Percentiles rank a stretch among this genome's conserved stretches.
These are phyloP conservation scores for Golubevia pallescens DNA, from an alignment of 1,284 basidiomycete species.

Conservation along the genomic window DNA sequence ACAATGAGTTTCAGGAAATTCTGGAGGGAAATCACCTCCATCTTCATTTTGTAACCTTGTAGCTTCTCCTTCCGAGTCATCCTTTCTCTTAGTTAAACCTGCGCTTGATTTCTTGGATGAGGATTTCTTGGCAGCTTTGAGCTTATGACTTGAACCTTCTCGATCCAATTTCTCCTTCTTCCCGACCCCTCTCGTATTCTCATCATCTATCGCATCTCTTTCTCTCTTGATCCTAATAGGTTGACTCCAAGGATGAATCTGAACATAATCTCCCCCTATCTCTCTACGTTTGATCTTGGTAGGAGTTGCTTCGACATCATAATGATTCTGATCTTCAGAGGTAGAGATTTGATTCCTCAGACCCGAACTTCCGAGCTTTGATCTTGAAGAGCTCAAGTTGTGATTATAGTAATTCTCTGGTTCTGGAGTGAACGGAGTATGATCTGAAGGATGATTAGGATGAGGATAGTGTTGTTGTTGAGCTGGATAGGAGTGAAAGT, in stretches of 20 bases:
- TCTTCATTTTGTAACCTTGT: neutral
- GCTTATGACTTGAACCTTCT: too few species aligned
- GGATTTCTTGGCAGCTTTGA: too few species aligned
- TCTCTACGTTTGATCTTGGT: neutral
- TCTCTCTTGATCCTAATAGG: neutral
- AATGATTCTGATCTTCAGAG: neutral
- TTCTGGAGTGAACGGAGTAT: neutral
- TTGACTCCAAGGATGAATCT: neutral
- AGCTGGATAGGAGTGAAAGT: too few species aligned
- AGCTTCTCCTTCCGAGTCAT: neutral
- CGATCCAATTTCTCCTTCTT: too few species aligned
- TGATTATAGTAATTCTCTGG: neutral
- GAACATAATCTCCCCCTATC: neutral
- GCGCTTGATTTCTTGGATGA: too few species aligned
- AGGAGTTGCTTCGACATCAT: neutral
- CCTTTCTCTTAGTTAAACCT: too few species aligned
- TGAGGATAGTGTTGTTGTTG: too few species aligned
- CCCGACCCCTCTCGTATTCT: too few species aligned
- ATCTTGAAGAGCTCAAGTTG: neutral
- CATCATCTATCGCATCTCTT: neutral
- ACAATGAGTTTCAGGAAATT: neutral
- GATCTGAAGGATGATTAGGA: too few species aligned
- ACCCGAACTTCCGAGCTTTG: neutral
- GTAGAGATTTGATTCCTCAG: neutral
- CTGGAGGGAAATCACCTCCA: neutral